Evolutionary conservation across 352 stramenopile species (phyloP), one percentile per base, ranked within the genome.

Genomic region (Phytopythium kandeliae): DNA sequence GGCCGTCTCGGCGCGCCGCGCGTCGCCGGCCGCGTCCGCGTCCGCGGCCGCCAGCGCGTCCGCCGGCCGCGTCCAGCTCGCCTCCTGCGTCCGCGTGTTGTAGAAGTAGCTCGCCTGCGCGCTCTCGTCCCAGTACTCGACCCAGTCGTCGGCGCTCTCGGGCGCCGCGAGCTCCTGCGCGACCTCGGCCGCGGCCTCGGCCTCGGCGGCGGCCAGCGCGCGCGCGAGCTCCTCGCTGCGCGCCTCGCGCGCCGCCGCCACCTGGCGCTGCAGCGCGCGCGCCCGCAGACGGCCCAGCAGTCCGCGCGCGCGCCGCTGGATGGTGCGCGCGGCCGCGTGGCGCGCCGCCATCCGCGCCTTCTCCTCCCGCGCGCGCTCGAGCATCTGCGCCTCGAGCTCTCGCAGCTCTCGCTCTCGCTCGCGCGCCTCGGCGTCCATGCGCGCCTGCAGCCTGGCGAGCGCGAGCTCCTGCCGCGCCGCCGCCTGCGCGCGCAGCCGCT

Each of bases 91-190:
- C 8, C 74, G 71, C 28, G 85, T 88, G 54, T 94, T 95, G 74
- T 89, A 96, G 58, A 86, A 96, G 55, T 96, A 96, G 35, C 75
- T 92, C 17, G 86, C 83, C 34, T 92, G 82, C 2, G 82, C 82
- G 43, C 83, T 95, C 34, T 96, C 86, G 58, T 96, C 86, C 86
- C 84, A 95, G 60, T 94, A 95, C 55, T 96, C 82, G 54, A 93
- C 79, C 86, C 86, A 96, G 41, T 95, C 79, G 7, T 87, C 78
- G 8, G 65, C 28, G 4, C 28, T 9, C 9, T 31, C 28, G 4
- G n/a, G 49, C 9, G n/a, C 41, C 9, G 53, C 40, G 25, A 85
- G 56, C 0, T 63, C 74, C 36, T 82, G 60, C 35, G n/a, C n/a
- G n/a, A n/a, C n/a, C n/a, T n/a, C n/a, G n/a, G n/a, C n/a, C n/a